Evolutionary conservation across 306 rosid species (phyloP).

Genomic region (Corylus americana): DNA sequence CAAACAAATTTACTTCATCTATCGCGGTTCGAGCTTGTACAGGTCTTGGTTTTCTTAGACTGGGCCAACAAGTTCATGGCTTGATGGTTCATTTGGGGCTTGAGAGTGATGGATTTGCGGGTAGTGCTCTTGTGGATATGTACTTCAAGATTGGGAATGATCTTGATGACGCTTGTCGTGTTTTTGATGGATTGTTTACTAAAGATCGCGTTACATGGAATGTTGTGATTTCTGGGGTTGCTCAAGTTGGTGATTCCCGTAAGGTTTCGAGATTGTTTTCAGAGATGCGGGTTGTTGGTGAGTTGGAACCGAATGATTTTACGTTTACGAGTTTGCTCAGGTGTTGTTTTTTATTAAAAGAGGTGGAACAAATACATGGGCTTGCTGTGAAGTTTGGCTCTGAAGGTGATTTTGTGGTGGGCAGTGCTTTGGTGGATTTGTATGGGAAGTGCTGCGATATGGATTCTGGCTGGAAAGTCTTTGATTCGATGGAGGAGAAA

Average conservation of each 20-base stretch:
- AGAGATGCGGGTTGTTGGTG: constrained; percentile 41
- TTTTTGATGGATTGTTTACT: constrained; percentile 41
- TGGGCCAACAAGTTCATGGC: constrained; percentile 56
- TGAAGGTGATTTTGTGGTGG: constrained; percentile 45
- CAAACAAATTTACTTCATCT: constrained; percentile 51
- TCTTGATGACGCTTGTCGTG: constrained; percentile 25
- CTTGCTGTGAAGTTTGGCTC: constrained; percentile 41
- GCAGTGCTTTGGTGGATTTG: constrained; percentile 48
- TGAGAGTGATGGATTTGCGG: constrained; percentile 45
- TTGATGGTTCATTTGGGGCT: constrained; percentile 40
- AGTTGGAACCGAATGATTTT: constrained; percentile 40
- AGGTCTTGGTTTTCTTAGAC: constrained; percentile 17
- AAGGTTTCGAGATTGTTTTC: constrained; percentile 45
- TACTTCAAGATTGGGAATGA: constrained; percentile 37
- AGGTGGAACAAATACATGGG: constrained; percentile 48
- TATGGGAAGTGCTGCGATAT: constrained; percentile 48
- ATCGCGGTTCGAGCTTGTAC: constrained; percentile 44
- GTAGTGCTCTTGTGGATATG: constrained; percentile 50
- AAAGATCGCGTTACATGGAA: constrained; percentile 56
- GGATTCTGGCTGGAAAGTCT: constrained; percentile 38
- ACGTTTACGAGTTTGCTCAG: constrained; percentile 45
- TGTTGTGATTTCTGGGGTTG: constrained; percentile 58
- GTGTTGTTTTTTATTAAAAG: constrained; percentile 39
- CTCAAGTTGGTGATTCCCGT: constrained; percentile 39
- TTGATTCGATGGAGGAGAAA: constrained; percentile 50